Base-by-base conservation (phyloP, 2,329 filamentous ascomycete species). In the Fusarium equiseti region DNA sequence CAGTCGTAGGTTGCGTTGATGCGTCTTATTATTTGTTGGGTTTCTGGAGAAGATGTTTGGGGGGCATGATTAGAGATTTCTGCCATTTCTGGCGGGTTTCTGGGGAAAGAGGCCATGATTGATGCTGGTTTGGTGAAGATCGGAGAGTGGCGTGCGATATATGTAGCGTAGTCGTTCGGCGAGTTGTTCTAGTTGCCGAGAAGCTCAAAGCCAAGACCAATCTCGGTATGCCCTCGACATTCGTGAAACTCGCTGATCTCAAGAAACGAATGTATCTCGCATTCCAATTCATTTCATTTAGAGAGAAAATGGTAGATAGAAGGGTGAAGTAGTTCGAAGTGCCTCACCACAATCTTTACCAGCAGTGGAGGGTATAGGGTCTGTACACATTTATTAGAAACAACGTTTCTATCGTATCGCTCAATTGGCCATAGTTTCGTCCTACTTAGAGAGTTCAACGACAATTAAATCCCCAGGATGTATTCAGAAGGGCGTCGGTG, bases 1-100 rank as follows among this genome's bases (percentile, higher is more conserved):
- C 67, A 70, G 44, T 70, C 67, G 12, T 70, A 70, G 2, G 66
- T 48, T 27, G 67, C 62, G 18, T 70, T 70, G n/a, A 70, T 70
- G 8, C 66, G 62, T 15, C 52, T 67, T 43, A 70, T 70, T 43
- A 52, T 63, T 2, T 57, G 40, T 10, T 67, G 58, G 0, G 49
- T 54, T 3, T 54, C 66, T 26, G 8, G 26, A 9, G 26, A 26
- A 2, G 13, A 31, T 31, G 13, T 3, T 31, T 31, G 29, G 29
- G 15, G 29, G 2, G 0, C 9, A 8, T 31, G 0, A 31, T 8
- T 31, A 1, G 7, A 31, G 13, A 31, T 15, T 6, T 31, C 13
- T 31, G 29, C 29, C 53, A 57, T 57, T 50, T 50, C 53, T 57
- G 53, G 53, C 20, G n/a, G 9, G n/a, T 38, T 20, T 22, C 8